phyloP scores from a whole-genome alignment of 352 stramenopile genomes.

The Globisporangium cederbergense region DNA sequence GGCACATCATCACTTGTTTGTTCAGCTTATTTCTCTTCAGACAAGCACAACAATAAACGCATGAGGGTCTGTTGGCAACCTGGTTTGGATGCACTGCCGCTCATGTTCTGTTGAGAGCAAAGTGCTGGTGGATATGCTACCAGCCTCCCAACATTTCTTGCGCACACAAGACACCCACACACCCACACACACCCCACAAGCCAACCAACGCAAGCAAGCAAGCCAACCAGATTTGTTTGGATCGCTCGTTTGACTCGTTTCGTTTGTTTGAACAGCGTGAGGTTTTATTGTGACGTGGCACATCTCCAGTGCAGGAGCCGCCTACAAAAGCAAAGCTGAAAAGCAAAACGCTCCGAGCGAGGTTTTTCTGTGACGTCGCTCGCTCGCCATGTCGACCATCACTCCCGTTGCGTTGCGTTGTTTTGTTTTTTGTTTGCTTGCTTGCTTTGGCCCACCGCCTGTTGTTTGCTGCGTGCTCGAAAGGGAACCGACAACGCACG shows the following conservation, averaged over 20 bases:
- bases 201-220: no score
- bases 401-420: background rate
- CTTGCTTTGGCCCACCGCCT: background rate
- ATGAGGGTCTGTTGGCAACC: background rate
- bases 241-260: no score
- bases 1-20: no score
- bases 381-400: constrained; percentile 7
- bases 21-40: background rate
- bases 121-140: no score
- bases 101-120: no score
- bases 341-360: background rate
- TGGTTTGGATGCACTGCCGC: no score
- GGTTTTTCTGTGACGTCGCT: constrained; percentile 14
- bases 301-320: background rate
- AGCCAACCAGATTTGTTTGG: no score
- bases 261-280: background rate
- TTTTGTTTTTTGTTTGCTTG: background rate
- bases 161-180: no score
- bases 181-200: no score
- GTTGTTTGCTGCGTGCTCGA: background rate
- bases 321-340: no score
- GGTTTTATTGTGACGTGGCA: constrained; percentile 13
- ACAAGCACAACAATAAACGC: constrained; percentile 6
- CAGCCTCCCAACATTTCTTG: no score
- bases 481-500: no score